Conservation (phyloP, 129 eudicot species). For the Silybum marianum region DNA sequence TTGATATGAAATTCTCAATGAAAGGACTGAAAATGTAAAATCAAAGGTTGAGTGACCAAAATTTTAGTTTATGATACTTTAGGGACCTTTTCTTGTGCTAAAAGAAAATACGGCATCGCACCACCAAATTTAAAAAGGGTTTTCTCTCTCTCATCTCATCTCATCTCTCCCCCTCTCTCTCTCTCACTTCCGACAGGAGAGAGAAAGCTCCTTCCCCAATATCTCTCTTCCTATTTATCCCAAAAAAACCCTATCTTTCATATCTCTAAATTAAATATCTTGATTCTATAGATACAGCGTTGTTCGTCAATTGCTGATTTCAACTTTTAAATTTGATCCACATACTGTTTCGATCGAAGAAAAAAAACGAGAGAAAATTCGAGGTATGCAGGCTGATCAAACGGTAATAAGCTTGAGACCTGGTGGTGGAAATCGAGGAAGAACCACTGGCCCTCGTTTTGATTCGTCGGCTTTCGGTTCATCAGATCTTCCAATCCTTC, state of each 20-base stretch:
- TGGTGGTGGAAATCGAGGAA: slow-evolving; percentile 62
- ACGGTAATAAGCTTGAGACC: slow-evolving; percentile 78
- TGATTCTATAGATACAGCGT: slow-evolving; percentile 24
- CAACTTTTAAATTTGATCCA: neutral
- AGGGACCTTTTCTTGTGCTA: neutral
- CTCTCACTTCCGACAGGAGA: slow-evolving; percentile 32
- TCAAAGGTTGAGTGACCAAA: neutral
- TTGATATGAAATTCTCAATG: neutral
- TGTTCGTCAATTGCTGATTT: slow-evolving; percentile 35
- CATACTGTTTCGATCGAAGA: slow-evolving; percentile 17
- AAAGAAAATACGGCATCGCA: neutral
- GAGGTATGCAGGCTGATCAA: slow-evolving; percentile 84
- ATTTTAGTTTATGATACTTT: neutral
- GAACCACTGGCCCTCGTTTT: slow-evolving; percentile 54
- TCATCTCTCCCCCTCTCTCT: slow-evolving; percentile 11
- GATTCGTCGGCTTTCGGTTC: slow-evolving; percentile 41
- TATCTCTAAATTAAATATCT: neutral
- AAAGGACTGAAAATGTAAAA: too few species aligned
- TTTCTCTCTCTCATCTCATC: slow-evolving; percentile 33
- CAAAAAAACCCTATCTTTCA: slow-evolving; percentile 19
- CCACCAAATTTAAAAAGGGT: slow-evolving; percentile 35
- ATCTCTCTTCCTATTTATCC: slow-evolving; percentile 25
- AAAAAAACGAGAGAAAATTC: neutral
- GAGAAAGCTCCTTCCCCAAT: slow-evolving; percentile 36
- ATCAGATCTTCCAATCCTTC: slow-evolving; percentile 59